Evolutionary conservation across 768 basidiomycete genomes (phyloP).

Genomic region (Phylloporus rhodoxanthus): DNA sequence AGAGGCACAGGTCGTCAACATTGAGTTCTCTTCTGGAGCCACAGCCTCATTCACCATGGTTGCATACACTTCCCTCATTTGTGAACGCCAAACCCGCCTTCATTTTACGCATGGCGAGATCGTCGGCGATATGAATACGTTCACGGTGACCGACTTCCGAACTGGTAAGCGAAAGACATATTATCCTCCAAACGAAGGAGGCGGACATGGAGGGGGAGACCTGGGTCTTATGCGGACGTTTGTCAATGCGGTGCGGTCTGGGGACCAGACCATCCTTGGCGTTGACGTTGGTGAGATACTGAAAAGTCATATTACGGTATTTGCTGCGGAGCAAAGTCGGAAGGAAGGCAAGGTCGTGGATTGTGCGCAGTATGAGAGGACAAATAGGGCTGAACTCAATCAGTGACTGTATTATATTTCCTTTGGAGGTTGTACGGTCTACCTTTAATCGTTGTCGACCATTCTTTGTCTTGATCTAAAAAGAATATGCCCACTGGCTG

Average conservation of each 20-base stretch:
- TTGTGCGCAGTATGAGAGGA: constrained; percentile 58
- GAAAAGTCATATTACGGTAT: constrained; percentile 76
- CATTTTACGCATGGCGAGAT: constrained; percentile 88
- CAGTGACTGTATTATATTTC: constrained; percentile 3
- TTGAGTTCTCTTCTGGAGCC: constrained; percentile 76
- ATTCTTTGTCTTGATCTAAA: neutral
- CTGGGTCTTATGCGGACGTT: constrained; percentile 69
- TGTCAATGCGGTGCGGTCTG: constrained; percentile 63
- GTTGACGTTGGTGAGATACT: constrained; percentile 66
- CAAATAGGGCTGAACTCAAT: constrained; percentile 34
- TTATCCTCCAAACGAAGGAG: constrained; percentile 51
- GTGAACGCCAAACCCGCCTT: constrained; percentile 76
- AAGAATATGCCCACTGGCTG: constrained; percentile 36
- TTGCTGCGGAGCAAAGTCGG: constrained; percentile 80
- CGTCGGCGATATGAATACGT: constrained; percentile 75
- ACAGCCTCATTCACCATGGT: constrained; percentile 89
- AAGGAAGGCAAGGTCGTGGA: constrained; percentile 64
- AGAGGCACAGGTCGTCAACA: constrained; percentile 61
- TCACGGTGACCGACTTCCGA: constrained; percentile 74
- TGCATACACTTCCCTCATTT: constrained; percentile 73
- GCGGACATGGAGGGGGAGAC: constrained; percentile 84
- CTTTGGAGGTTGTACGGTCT: neutral
- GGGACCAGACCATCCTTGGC: constrained; percentile 58
- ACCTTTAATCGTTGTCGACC: too few species aligned
- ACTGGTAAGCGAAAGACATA: constrained; percentile 40